Conservation (phyloP, 2,329 filamentous ascomycete species). For the Atkinsonella texensis region DNA sequence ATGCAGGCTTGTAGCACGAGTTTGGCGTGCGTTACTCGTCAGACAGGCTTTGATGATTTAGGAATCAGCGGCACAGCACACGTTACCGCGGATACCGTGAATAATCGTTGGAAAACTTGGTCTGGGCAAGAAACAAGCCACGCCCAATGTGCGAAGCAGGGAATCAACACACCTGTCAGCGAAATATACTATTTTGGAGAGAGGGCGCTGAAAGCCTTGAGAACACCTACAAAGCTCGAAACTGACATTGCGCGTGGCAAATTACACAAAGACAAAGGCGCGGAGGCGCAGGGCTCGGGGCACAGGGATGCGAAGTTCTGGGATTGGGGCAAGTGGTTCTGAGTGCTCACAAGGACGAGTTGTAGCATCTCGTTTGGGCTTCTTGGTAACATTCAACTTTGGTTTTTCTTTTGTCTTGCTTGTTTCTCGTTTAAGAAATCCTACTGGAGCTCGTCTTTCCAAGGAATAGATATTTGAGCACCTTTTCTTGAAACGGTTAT, state of each 20-base stretch:
- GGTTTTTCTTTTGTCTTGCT: conserved; percentile 10
- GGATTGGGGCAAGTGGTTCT: conserved; percentile 19
- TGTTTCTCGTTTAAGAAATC: conserved; percentile 2
- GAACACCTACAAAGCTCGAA: not conserved
- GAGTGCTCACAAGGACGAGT: not conserved
- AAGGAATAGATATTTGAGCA: conserved; percentile 32
- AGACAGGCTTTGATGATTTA: not conserved
- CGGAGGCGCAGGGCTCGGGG: conserved; percentile 5
- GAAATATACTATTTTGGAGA: conserved; percentile 8
- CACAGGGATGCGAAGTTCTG: conserved; percentile 15
- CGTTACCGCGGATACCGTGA: not conserved
- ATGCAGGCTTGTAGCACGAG: not conserved
- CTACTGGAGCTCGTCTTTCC: conserved; percentile 29
- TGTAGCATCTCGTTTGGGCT: not conserved
- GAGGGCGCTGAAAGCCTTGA: conserved; percentile 4
- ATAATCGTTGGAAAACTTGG: conserved; percentile 1
- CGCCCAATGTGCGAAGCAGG: not conserved
- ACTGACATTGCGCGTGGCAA: not conserved
- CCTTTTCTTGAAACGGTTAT: conserved; percentile 30
- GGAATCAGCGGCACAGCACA: not conserved
- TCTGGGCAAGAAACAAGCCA: not conserved
- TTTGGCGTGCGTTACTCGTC: not conserved
- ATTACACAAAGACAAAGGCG: not conserved
- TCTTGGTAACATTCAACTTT: not conserved
- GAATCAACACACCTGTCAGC: not conserved